Conservation (phyloP, 1,284 basidiomycete species). For the Tetrapyrgos nigripes region DNA sequence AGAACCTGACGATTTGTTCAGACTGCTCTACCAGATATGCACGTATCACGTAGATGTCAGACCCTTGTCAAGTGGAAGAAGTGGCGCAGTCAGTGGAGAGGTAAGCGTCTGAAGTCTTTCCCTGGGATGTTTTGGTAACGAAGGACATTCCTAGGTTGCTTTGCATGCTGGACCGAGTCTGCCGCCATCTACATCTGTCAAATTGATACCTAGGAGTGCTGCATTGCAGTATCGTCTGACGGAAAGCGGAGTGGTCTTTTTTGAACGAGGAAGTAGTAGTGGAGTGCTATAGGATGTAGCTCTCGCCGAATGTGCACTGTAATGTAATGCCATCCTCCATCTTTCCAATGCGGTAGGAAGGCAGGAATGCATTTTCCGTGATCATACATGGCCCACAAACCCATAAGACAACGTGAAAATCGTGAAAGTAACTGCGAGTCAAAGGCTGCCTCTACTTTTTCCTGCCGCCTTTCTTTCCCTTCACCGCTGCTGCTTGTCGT, state of each 20-base stretch:
- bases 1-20: constrained; percentile 64
- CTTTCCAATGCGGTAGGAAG: no score
- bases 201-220: constrained; percentile 52
- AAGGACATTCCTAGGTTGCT: constrained; percentile 51
- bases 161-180: constrained; percentile 61
- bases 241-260: constrained; percentile 67
- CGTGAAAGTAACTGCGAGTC: no score
- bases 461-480: constrained; percentile 1
- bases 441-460: neutral
- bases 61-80: constrained; percentile 72
- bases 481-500: constrained; percentile 33
- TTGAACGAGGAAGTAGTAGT: constrained; percentile 71
- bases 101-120: constrained; percentile 41
- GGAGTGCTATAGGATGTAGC: constrained; percentile 70
- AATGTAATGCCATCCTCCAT: no score
- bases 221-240: constrained; percentile 75
- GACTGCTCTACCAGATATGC: constrained; percentile 60
- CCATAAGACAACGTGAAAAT: no score
- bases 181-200: constrained; percentile 36
- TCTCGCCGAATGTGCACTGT: no score
- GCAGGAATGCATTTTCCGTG: no score
- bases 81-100: constrained; percentile 78
- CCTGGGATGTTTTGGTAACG: neutral
- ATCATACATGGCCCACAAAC: no score
- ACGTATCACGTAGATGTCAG: constrained; percentile 73